Base-by-base conservation (phyloP, 2,329 filamentous ascomycete genomes). In the Exophiala viscosa region DNA sequence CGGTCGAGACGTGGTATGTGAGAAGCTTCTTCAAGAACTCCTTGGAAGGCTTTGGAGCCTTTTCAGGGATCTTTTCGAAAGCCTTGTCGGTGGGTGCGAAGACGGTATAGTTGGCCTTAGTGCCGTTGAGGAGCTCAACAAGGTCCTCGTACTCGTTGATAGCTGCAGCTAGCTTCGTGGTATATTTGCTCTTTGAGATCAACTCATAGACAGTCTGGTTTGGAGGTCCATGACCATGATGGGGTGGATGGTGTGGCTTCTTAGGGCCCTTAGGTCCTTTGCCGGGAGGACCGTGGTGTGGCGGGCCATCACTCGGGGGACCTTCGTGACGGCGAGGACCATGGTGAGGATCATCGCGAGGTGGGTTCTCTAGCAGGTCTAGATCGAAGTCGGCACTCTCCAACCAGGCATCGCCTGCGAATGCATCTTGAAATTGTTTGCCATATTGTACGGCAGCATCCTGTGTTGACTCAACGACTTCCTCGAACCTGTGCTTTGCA, bases 71-170 rank as follows among this genome's bases (percentile, higher is more conserved):
- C 70, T 79, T 81, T 53, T 86, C 81, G 62, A 96, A 92, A 0
- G 90, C 90, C 45, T 77, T 73, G 67, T 96, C 83, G 1, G 81
- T 83, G 0, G 91, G 91, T 1, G 88, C 87, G 64, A 96, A 95
- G 45, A 93, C 70, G 1, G 91, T 96, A 65, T 86, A 82, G 69
- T 92, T 91, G 17, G 80, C 75, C 33, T 80, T 72, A 1, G 88
- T 92, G 64, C 81, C 80, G 71, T 95, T 93, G 23, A 96, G 79
- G 3, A 84, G 68, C 48, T 86, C 69, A 33, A 92, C 83, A 0
- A 96, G 73, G 47, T 88, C 82, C 1, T 84, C 78, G 66, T 87
- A 84, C 55, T 90, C 78, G 56, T 86, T 78, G 61, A 96, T 79
- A n/a, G 90, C 74, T 65, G 86, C 81, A 23, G 86, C 83, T 40